These are phyloP conservation scores for Leptomonas pyrrhocoris DNA, from an alignment of 208 protist genomes.

Conservation along the genomic window DNA sequence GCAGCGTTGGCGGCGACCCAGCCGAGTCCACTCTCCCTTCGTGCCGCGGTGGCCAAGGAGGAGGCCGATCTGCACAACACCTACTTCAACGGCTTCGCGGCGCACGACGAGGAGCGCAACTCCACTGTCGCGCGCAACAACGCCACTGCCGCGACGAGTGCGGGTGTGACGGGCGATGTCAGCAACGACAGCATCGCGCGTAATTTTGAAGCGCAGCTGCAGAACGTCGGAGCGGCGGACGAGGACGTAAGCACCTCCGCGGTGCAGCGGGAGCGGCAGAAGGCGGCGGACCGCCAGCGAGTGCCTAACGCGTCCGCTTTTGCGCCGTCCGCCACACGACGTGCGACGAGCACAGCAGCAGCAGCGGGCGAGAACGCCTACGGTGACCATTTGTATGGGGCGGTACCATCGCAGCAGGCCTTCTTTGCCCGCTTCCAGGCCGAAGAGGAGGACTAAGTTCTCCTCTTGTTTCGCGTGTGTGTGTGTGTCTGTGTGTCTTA, in stretches of 20 bases:
- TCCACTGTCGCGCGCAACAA: background rate
- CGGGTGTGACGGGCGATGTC: background rate
- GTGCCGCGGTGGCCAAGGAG: slow-evolving; percentile 23
- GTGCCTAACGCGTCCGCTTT: slow-evolving; percentile 24
- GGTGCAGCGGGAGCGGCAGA: slow-evolving; percentile 17
- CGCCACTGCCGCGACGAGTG: no score
- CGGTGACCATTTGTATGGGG: slow-evolving; percentile 13
- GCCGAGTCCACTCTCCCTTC: slow-evolving; percentile 6
- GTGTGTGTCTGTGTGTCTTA: no score
- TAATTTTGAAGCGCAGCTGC: slow-evolving; percentile 14
- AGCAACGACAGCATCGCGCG: slow-evolving; percentile 15
- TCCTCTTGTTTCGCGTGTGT: background rate
- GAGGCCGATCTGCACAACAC: slow-evolving; percentile 34
- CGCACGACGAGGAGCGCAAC: background rate
- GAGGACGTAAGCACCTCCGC: slow-evolving; percentile 14
- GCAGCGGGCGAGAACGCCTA: background rate
- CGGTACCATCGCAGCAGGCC: slow-evolving; percentile 17
- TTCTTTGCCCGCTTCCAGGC: slow-evolving; percentile 26
- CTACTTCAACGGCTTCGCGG: slow-evolving; percentile 31
- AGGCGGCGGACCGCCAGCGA: slow-evolving; percentile 14
- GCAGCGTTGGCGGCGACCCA: background rate
- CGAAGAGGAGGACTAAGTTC: slow-evolving; percentile 2
- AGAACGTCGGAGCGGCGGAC: background rate
- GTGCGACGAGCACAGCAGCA: background rate
- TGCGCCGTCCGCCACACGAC: slow-evolving; percentile 25